phyloP scores from a whole-genome alignment of 352 stramenopile species.

The Phytopythium boreale region DNA sequence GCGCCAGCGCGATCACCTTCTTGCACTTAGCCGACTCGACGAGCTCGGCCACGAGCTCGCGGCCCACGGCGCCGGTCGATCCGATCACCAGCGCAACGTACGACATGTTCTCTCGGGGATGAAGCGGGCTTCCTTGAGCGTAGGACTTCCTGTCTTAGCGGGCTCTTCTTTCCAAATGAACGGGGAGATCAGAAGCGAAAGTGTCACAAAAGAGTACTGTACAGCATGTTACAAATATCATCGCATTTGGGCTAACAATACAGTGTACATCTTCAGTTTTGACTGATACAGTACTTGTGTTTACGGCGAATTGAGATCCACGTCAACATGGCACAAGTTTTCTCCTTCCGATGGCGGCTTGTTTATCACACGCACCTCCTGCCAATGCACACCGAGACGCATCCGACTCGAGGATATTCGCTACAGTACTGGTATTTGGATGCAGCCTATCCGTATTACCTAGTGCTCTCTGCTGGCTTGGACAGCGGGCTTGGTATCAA shows the following conservation, averaged over 20 bases:
- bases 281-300: background rate
- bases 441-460: too few relatives aligned
- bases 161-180: too few relatives aligned
- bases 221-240: background rate
- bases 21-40: slow-evolving; percentile 56
- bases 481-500: too few relatives aligned
- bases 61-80: slow-evolving; percentile 66
- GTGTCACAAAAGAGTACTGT: background rate
- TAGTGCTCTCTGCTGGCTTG: too few relatives aligned
- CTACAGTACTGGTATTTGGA: too few relatives aligned
- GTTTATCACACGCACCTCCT: background rate
- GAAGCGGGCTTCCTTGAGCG: too few relatives aligned
- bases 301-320: background rate
- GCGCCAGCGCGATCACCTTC: slow-evolving; percentile 68
- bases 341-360: background rate
- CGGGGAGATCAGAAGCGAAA: too few relatives aligned
- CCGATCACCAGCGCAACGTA: slow-evolving; percentile 76
- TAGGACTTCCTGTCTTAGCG: too few relatives aligned
- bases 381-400: too few relatives aligned
- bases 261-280: background rate
- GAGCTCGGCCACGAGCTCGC: slow-evolving; percentile 67
- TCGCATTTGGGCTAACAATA: too few relatives aligned
- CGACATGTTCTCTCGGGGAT: slow-evolving; percentile 13
- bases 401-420: too few relatives aligned
- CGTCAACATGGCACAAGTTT: background rate